Base-by-base conservation (phyloP, 1,284 basidiomycete species). In the Porodaedalea pini region DNA sequence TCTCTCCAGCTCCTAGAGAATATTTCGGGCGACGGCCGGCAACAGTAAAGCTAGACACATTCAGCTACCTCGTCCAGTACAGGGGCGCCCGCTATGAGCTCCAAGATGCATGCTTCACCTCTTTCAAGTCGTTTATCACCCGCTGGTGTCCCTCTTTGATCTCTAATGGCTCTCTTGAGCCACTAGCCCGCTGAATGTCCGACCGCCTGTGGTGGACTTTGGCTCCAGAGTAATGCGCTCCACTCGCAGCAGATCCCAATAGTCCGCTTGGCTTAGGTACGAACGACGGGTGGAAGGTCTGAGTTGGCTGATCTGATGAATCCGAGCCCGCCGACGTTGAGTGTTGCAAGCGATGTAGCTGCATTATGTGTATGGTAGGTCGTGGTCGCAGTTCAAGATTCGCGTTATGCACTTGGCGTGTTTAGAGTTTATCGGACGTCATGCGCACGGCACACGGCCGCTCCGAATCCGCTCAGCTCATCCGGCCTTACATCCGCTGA, bases 1-100 rank as follows among this genome's bases (percentile, higher is more conserved):
- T 71, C 69, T 34, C 71, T 69, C 82, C 85, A 89, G n/a, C 77
- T 73, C 29, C 81, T 71, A 51, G 78, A 69, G 44, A 89, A 77
- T 34, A 86, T 81, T 52, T 81, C 79, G 19, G 70, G 56, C 0
- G 78, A 80, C 1, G 85, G 82, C 36, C 78, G 68, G 59, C 78
- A 79, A 43, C 77, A 78, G 63, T 82, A 89, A 25, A 89, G 71
- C 70, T 76, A 41, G 17, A 36, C 17, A 29, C 19, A 45, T 31
- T 11, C n/a, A 10, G 13, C 27, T 29, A 8, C 23, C 19, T 17
- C 29, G 27, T 29, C 25, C 34, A 23, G 21, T n/a, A 56, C 45
- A 15, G 27, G 19, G 27, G 44, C 5, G 31, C 31, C 37, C 41
- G 21, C 34, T 11, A 50, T 17, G 4, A 40, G 37, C 19, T 49